Evolutionary conservation across 352 stramenopile genomes (phyloP).

Genomic region (Pythium chondricola): DNA sequence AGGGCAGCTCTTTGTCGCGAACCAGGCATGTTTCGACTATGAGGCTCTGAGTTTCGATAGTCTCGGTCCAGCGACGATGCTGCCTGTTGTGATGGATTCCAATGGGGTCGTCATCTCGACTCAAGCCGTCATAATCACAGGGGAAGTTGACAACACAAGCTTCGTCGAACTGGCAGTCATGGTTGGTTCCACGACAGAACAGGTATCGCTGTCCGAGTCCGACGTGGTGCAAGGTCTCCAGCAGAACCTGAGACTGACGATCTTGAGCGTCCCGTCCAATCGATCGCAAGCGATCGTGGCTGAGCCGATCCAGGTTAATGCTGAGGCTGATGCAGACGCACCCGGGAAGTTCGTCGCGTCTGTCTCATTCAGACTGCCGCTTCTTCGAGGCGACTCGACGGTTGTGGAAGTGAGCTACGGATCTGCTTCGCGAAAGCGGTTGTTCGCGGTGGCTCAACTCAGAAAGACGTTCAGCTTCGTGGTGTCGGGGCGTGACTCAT

Average conservation of each 20-base stretch:
- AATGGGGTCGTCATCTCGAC: neutral
- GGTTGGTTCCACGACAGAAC: neutral
- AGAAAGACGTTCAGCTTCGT: slow-evolving; percentile 30
- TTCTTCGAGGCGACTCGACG: slow-evolving; percentile 9
- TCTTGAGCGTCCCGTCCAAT: no score
- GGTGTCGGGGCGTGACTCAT: slow-evolving; percentile 34
- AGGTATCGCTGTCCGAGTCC: neutral
- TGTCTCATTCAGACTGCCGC: slow-evolving; percentile 1
- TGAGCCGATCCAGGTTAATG: no score
- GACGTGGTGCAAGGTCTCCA: neutral
- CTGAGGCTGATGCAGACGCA: neutral
- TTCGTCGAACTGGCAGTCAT: slow-evolving; percentile 9
- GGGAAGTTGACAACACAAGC: slow-evolving; percentile 11
- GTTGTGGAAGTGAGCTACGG: slow-evolving; percentile 26
- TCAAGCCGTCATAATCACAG: slow-evolving; percentile 7
- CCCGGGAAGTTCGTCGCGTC: neutral
- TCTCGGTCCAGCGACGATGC: neutral
- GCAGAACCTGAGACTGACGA: no score
- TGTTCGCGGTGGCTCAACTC: slow-evolving; percentile 30
- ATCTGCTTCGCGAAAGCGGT: slow-evolving; percentile 19
- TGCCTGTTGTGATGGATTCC: slow-evolving; percentile 1
- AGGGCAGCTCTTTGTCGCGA: slow-evolving; percentile 34
- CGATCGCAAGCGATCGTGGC: no score
- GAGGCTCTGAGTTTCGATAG: slow-evolving; percentile 30
- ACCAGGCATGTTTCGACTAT: slow-evolving; percentile 41